These are phyloP conservation scores for Dryas integrifolia DNA, from an alignment of 331 rosid genomes.

Conservation along the genomic window DNA sequence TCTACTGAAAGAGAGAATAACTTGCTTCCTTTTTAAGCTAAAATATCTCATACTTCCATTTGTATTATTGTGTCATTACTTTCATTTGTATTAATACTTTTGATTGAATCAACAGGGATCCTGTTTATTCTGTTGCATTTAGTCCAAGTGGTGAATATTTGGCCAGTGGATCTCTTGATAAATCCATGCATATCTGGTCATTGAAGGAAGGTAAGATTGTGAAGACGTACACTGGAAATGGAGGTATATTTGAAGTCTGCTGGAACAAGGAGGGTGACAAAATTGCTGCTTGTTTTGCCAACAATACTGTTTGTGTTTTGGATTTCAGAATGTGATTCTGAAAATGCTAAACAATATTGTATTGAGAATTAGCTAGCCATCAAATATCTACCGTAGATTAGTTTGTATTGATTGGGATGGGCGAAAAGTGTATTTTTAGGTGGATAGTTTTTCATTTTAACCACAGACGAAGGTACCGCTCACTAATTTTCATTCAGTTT, in stretches of 20 bases:
- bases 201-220: constrained; percentile 83
- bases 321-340: constrained; percentile 78
- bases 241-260: constrained; percentile 92
- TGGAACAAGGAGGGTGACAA: constrained; percentile 96
- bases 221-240: constrained; percentile 70
- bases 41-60: not conserved
- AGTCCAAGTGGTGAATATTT: constrained; percentile 92
- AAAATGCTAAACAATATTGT: constrained; percentile 2
- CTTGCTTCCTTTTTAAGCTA: constrained; percentile 2
- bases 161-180: constrained; percentile 92
- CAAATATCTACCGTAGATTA: constrained; percentile 17
- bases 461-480: not conserved
- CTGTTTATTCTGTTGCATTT: constrained; percentile 93
- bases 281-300: constrained; percentile 86
- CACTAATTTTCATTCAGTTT: constrained; percentile 4
- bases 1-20: no score
- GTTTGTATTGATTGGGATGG: constrained; percentile 4
- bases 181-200: constrained; percentile 88
- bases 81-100: not conserved
- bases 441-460: constrained; percentile 13
- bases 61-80: not conserved
- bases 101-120: constrained; percentile 56
- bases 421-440: not conserved
- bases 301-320: constrained; percentile 81
- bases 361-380: constrained; percentile 22